These are phyloP conservation scores for Pontederia crassipes DNA, from an alignment of 176 grass and related monocot genomes.

Conservation along the genomic window DNA sequence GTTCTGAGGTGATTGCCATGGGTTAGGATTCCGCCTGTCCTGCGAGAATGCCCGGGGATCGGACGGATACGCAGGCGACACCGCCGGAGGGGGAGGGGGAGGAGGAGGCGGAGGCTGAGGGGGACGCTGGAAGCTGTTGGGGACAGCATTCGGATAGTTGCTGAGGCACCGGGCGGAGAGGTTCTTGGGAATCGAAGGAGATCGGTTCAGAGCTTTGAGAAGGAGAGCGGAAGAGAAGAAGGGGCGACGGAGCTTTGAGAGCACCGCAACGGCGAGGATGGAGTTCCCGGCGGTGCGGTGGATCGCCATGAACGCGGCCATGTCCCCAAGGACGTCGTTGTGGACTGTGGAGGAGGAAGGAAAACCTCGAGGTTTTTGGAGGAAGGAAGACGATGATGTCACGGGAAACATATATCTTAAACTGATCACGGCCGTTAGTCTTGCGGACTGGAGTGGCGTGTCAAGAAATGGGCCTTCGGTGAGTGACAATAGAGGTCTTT, in stretches of 20 bases:
- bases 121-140: neutral
- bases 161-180: slow-evolving; percentile 7
- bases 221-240: neutral
- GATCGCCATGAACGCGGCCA: neutral
- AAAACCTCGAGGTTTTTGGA: too few species aligned
- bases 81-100: neutral
- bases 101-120: neutral
- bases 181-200: neutral
- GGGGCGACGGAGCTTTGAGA: neutral
- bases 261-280: neutral
- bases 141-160: too few species aligned
- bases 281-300: neutral
- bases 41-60: neutral
- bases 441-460: too few species aligned
- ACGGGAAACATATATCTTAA: too few species aligned
- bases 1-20: slow-evolving; percentile 1
- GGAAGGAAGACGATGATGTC: too few species aligned
- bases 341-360: too few species aligned
- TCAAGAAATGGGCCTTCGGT: too few species aligned
- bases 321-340: neutral
- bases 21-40: neutral
- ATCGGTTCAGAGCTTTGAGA: neutral
- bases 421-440: too few species aligned
- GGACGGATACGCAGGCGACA: neutral
- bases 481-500: too few species aligned